Conservation (phyloP, 805 yeast species). For the Yamadazyma kitorensis region DNA sequence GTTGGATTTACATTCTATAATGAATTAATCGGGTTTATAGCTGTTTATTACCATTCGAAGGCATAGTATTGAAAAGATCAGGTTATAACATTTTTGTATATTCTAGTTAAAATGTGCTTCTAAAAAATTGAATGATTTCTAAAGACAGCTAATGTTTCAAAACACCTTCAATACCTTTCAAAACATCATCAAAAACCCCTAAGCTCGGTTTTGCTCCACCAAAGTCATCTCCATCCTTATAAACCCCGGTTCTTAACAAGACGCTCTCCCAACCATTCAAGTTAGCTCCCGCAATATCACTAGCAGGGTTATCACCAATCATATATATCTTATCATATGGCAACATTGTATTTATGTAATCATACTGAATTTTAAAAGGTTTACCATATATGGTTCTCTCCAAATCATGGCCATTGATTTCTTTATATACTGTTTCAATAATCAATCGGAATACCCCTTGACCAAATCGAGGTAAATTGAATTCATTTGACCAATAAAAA, state of each 20-base stretch:
- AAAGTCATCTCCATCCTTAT: slow-evolving; percentile 50
- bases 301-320: slow-evolving; percentile 97
- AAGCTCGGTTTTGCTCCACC: slow-evolving; percentile 22
- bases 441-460: slow-evolving; percentile 81
- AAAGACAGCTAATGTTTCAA: slow-evolving; percentile 1
- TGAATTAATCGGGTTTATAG: no score
- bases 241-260: slow-evolving; percentile 87
- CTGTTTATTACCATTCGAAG: no score
- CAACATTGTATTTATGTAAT: slow-evolving; percentile 58
- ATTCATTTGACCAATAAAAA: slow-evolving; percentile 85
- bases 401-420: slow-evolving; percentile 46
- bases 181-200: slow-evolving; percentile 50
- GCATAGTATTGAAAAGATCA: no score
- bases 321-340: slow-evolving; percentile 67
- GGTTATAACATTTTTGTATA: no score
- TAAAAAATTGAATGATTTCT: no score
- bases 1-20: no score
- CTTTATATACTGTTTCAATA: slow-evolving; percentile 57
- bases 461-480: slow-evolving; percentile 75
- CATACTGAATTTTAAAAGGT: slow-evolving; percentile 76
- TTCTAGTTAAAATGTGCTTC: no score
- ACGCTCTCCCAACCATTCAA: slow-evolving; percentile 85
- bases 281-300: slow-evolving; percentile 89
- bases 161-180: slow-evolving; percentile 34
- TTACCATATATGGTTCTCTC: slow-evolving; percentile 70